A percentile compares a stretch with the other conserved stretches of the same genome.
Evolutionary conservation across 2,329 filamentous ascomycete species (phyloP).

Genomic region (Bipolaris zeicola): DNA sequence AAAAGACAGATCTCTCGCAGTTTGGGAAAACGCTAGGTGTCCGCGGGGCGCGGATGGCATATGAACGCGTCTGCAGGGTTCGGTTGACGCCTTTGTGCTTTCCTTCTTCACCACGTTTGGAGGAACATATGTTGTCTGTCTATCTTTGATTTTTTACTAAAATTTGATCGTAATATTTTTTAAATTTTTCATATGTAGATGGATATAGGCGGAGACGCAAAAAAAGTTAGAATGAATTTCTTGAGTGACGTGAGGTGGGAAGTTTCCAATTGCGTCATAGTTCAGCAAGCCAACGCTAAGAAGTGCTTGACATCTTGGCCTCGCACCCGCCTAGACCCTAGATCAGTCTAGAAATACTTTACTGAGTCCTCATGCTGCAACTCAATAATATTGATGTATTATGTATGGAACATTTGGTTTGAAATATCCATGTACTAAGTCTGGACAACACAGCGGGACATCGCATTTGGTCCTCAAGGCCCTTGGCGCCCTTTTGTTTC

Average conservation of each 20-base stretch:
- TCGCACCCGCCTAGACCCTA: background rate
- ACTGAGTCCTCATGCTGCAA: background rate
- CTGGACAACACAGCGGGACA: background rate
- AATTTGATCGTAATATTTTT: background rate
- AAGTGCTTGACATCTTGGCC: conserved; percentile 13
- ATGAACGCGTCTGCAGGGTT: background rate
- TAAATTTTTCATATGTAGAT: background rate
- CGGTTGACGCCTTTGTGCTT: background rate
- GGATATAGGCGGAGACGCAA: background rate
- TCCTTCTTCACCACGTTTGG: background rate
- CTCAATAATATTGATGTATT: background rate
- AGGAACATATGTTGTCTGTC: background rate
- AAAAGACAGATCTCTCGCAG: conserved; percentile 6
- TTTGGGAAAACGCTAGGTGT: conserved; percentile 11
- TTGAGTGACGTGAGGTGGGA: background rate
- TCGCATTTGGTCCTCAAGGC: background rate
- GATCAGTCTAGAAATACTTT: background rate
- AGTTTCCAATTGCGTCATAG: conserved; percentile 4
- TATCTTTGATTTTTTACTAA: background rate
- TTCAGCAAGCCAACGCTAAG: conserved; percentile 11
- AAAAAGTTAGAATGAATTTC: background rate
- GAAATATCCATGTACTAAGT: background rate
- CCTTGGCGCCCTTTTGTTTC: background rate
- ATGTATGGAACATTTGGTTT: too few relatives aligned
- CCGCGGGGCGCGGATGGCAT: conserved; percentile 15